Base-by-base conservation (phyloP, 148 eudicot species). In the Heliamphora exappendiculata region DNA sequence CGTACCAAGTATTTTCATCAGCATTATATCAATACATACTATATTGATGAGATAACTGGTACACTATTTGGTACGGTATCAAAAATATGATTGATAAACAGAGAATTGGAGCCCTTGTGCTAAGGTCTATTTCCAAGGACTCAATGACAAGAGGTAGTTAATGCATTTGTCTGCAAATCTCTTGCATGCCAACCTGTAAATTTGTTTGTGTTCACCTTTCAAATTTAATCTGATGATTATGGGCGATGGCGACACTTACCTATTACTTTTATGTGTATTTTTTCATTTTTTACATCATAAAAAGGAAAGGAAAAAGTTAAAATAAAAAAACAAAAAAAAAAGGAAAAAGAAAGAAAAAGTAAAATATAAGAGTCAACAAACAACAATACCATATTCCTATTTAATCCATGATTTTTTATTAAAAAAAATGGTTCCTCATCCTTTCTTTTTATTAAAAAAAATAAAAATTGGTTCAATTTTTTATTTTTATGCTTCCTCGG, bases 81-180 rank as follows among this genome's bases (percentile, higher is more conserved):
- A 42, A 42, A 42, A 42, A 42, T 1, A 9, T 65, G 41, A 6
- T 17, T 34, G 5, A 1, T 39, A 29, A 8, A 31, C 14, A 33
- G 42, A 36, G n/a, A 16, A 65, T 14, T 22, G 44, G 45, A 26
- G 13, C 16, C 24, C 53, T 11, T 17, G 12, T 22, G 57, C 55
- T n/a, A 31, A 24, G 39, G 76, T 57, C 67, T 28, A 37, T 36
- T 7, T 73, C 76, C 10, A 3, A 39, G 76, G 55, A 41, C 51
- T 24, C 12, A 73, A 73, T 60, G 76, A 73, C 76, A 73, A 73
- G 34, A 22, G 2, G 24, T 53, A 57, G 51, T 73, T 49, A 73
- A 73, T 73, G 76, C 53, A 41, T 14, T 73, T 58, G 76, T 22
- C 76, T 8, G 26, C 60, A 12, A 72, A 72, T 72, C 19, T 51